Conservation (phyloP, 1,284 basidiomycete genomes). For the Polyporus tsugae region DNA sequence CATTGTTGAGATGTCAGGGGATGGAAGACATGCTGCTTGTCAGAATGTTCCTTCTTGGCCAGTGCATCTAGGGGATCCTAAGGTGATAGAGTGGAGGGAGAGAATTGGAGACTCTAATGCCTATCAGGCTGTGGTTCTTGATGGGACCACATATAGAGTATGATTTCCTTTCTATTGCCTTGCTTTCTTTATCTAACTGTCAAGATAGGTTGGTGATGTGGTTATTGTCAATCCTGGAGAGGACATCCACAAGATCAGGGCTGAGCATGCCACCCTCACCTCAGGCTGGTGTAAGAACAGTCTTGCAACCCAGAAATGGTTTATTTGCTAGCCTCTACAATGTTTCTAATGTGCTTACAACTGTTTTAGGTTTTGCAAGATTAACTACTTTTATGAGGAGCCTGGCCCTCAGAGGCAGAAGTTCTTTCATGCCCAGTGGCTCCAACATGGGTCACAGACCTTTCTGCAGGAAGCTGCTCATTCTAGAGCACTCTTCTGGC, state of each 20-base stretch:
- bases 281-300: constrained; percentile 46
- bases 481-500: constrained; percentile 61
- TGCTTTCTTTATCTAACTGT: constrained; percentile 1
- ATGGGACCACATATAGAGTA: constrained; percentile 63
- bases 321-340: constrained; percentile 25
- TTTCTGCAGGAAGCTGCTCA: constrained; percentile 71
- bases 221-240: constrained; percentile 65
- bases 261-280: constrained; percentile 46
- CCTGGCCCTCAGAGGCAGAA: constrained; percentile 38
- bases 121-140: constrained; percentile 58
- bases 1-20: constrained; percentile 15
- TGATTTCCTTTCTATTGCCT: constrained; percentile 24
- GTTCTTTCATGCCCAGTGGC: constrained; percentile 73
- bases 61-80: constrained; percentile 55
- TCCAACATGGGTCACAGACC: constrained; percentile 69
- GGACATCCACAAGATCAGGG: constrained; percentile 50
- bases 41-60: constrained; percentile 28
- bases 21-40: background rate
- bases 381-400: constrained; percentile 65
- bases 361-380: constrained; percentile 65
- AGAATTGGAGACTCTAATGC: constrained; percentile 38
- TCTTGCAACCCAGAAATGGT: constrained; percentile 67
- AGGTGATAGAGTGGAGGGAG: constrained; percentile 57
- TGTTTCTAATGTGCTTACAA: constrained; percentile 1
- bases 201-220: constrained; percentile 60